Percentiles rank a stretch among this genome's conserved stretches.
phyloP scores from a whole-genome alignment of 306 rosid genomes.

The Sphenostylis stenocarpa region DNA sequence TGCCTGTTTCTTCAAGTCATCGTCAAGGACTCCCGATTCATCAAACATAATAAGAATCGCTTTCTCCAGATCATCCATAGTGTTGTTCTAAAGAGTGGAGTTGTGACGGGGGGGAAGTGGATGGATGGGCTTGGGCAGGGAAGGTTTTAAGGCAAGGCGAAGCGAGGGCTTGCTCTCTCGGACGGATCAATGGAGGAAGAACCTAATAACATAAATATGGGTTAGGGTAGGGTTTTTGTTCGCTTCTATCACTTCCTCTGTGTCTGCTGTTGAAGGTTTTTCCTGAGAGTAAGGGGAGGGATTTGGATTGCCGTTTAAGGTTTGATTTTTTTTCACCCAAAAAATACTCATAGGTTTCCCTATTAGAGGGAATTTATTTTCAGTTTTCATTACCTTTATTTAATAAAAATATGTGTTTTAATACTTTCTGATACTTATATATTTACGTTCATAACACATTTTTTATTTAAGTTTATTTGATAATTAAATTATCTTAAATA shows the following conservation, averaged over 20 bases:
- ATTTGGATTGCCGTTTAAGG: neutral
- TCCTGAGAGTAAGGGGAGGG: neutral
- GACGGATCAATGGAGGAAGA: constrained; percentile 13
- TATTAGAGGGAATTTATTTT: neutral
- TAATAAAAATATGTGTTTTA: too few species aligned
- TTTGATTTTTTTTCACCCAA: neutral
- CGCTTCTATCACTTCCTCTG: neutral
- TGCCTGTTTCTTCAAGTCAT: constrained; percentile 67
- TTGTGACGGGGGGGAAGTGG: neutral
- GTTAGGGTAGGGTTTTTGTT: constrained; percentile 25
- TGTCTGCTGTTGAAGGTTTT: neutral
- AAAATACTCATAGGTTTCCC: neutral
- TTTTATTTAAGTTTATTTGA: too few species aligned
- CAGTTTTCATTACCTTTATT: too few species aligned
- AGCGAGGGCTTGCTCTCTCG: neutral
- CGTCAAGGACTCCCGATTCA: constrained; percentile 67
- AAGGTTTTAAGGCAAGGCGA: neutral
- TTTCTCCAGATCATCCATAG: constrained; percentile 89
- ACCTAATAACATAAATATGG: neutral
- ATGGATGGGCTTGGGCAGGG: neutral
- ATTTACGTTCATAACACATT: too few species aligned
- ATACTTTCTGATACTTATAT: too few species aligned
- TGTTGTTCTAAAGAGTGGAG: neutral
- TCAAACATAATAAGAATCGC: constrained; percentile 85
- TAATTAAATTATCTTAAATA: too few species aligned